Percentiles rank a stretch among this genome's conserved stretches.
Evolutionary conservation across 352 stramenopile species (phyloP).

Genomic region (Pythium insidiosum): DNA sequence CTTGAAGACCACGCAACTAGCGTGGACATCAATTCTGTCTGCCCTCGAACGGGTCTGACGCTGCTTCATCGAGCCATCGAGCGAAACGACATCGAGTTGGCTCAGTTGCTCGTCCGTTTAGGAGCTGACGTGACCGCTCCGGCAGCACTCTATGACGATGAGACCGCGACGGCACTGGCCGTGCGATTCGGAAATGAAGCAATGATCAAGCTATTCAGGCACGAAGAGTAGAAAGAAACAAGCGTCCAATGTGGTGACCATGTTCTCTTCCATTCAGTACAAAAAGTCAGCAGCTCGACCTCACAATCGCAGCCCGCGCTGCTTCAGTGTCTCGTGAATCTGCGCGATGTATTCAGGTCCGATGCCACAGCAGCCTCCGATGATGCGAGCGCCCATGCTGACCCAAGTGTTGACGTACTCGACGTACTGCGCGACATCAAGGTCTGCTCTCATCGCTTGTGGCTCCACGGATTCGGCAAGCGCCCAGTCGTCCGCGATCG

Average conservation of each 20-base stretch:
- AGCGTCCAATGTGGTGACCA: too few relatives aligned
- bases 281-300: too few relatives aligned
- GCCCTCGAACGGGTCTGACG: constrained; percentile 47
- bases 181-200: constrained; percentile 39
- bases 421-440: constrained; percentile 57
- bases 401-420: constrained; percentile 71
- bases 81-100: constrained; percentile 41
- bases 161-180: constrained; percentile 54
- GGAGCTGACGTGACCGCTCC: constrained; percentile 29
- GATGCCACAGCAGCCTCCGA: constrained; percentile 90
- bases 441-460: constrained; percentile 80
- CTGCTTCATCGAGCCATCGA: constrained; percentile 63
- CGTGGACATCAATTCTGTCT: constrained; percentile 29
- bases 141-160: constrained; percentile 49
- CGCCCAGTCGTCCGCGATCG: constrained; percentile 67
- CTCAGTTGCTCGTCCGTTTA: constrained; percentile 27
- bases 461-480: constrained; percentile 57
- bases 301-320: constrained; percentile 14
- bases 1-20: neutral
- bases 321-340: constrained; percentile 27
- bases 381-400: constrained; percentile 43
- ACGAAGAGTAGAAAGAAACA: neutral
- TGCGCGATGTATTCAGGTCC: constrained; percentile 75
- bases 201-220: constrained; percentile 21
- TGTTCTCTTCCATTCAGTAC: too few relatives aligned